Conservation (phyloP, 176 grass and related monocot species). For the Aegilops umbellulata region DNA sequence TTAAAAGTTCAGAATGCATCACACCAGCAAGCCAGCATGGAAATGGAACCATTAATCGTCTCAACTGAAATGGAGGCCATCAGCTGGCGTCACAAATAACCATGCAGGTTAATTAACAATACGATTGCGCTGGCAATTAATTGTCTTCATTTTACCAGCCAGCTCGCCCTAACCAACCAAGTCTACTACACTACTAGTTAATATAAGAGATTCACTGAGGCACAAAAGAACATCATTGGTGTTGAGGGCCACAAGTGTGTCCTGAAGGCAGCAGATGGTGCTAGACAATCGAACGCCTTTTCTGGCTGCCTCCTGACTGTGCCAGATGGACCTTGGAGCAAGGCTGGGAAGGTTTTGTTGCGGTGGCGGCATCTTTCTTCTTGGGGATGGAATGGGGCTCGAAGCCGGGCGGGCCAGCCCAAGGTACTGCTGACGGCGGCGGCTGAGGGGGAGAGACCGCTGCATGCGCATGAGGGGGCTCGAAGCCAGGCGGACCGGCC, state of each 20-base stretch:
- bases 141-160: not conserved
- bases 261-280: too few relatives aligned
- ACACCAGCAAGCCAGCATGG: not conserved
- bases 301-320: not conserved
- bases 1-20: not conserved
- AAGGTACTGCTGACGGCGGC: not conserved
- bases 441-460: not conserved
- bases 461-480: conserved; percentile 6
- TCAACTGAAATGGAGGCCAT: not conserved
- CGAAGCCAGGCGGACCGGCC: conserved; percentile 48
- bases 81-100: not conserved
- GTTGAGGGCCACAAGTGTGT: too few relatives aligned
- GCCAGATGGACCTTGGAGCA: conserved; percentile 30
- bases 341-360: conserved; percentile 19
- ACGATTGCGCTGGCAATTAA: not conserved
- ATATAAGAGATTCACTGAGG: too few relatives aligned
- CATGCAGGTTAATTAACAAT: not conserved
- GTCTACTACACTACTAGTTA: not conserved
- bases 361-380: not conserved
- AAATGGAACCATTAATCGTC: not conserved
- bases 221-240: too few relatives aligned
- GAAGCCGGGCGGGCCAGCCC: conserved; percentile 46
- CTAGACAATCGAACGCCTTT: conserved; percentile 3
- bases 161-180: not conserved
- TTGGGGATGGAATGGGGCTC: conserved; percentile 13